Evolutionary conservation across 805 yeast species (phyloP), one percentile per base, ranked within the genome.

Genomic region (Tetrapisispora fleetii): DNA sequence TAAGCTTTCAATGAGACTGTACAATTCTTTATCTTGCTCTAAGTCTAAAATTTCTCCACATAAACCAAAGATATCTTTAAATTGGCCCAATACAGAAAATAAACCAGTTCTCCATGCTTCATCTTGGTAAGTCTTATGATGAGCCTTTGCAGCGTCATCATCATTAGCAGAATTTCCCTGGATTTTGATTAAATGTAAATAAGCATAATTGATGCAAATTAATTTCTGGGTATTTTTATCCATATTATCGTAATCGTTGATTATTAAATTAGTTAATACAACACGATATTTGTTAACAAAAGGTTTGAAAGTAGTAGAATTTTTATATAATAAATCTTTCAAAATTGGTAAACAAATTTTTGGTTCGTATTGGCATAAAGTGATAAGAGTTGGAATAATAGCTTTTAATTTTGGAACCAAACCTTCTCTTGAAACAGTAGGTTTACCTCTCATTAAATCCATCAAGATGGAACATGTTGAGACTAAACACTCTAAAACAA

Each of bases 221-320:
- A 63, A 59, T 3, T 52, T 47, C 56, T 76, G 73, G 43, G 81
- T 65, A 0, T 55, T 49, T 0, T 47, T 36, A 30, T 78, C 74
- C 51, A 74, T 70, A 43, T 62, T 68, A 16, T 60, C 58, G 55
- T 67, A 74, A 58, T 61, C 67, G 48, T 56, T 61, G 37, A 50
- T 59, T 37, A 73, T 63, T 50, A 77, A 59, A 6, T 53, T 55
- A 10, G 68, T 50, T 30, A 81, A 64, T 30, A 70, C 74, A 13
- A 60, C 63, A 55, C 80, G 79, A 54, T 77, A 78, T 56, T 80
- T 82, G 50, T 79, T 75, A 4, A 83, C 83, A 67, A 74, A 82
- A 14, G 95, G 95, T 63, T 90, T 77, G 60, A 86, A 85, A 1
- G 95, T 83, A 1, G 93, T 85, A 1, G 95, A 76, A 58, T 87